Evolutionary conservation across 805 yeast species (phyloP).

Genomic region (Teunomyces kruisii): DNA sequence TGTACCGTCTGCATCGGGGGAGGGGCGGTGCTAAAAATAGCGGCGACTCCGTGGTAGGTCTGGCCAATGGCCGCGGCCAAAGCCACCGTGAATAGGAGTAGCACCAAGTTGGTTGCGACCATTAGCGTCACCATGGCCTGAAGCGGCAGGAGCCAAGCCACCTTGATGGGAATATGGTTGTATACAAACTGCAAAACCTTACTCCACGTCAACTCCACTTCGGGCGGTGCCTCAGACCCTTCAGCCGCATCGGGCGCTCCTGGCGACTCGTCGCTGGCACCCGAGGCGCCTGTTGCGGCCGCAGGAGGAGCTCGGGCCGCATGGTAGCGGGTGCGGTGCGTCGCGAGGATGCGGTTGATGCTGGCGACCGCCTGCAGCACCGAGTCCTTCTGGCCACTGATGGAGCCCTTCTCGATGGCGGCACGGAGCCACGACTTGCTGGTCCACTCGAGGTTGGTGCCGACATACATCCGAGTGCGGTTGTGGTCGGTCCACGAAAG

Average conservation of each 20-base stretch:
- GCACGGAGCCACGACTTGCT: conserved; percentile 78
- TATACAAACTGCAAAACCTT: conserved; percentile 1
- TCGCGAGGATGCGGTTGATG: conserved; percentile 37
- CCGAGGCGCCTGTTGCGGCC: background rate
- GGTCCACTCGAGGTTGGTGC: conserved; percentile 64
- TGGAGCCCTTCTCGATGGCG: conserved; percentile 72
- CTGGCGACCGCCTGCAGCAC: conserved; percentile 50
- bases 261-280: background rate
- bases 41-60: too few relatives aligned
- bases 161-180: background rate
- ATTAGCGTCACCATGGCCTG: background rate
- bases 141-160: background rate
- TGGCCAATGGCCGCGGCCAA: background rate
- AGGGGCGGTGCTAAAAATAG: too few relatives aligned
- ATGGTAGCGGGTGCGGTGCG: background rate
- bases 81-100: conserved; percentile 1
- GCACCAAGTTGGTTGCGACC: background rate
- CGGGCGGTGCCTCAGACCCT: background rate
- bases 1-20: background rate
- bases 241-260: background rate
- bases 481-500: conserved; percentile 64
- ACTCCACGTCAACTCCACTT: background rate
- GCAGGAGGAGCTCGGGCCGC: background rate
- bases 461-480: conserved; percentile 50
- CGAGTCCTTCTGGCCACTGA: conserved; percentile 69